Evolutionary conservation across 495 filamentous ascomycete species (phyloP).

Genomic region (Tuber microsphaerosporum): DNA sequence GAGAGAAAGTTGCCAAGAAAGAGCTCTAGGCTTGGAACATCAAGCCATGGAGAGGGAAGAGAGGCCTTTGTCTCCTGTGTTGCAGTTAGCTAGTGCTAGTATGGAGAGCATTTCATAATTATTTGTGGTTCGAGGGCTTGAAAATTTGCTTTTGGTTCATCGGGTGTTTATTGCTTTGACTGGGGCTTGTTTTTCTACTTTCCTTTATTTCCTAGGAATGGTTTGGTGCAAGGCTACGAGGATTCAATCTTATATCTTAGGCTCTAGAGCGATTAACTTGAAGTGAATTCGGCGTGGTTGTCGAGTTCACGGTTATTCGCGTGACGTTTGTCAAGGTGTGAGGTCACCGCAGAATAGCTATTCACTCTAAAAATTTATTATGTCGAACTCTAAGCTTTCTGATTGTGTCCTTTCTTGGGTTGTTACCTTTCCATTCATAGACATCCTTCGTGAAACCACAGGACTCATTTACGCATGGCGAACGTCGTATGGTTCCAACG

Average conservation of each 20-base stretch:
- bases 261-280: conserved; percentile 1
- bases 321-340: neutral
- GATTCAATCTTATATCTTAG: neutral
- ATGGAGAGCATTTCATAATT: neutral
- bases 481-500: neutral
- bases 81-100: neutral
- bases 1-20: conserved; percentile 39
- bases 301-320: neutral
- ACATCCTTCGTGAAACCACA: neutral
- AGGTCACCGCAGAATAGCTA: neutral
- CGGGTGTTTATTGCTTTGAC: neutral
- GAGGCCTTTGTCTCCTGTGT: neutral
- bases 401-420: neutral
- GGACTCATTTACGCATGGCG: neutral
- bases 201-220: neutral
- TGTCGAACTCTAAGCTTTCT: neutral
- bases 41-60: neutral
- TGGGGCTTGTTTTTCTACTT: neutral
- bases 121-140: neutral
- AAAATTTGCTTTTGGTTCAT: neutral
- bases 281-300: neutral
- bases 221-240: neutral
- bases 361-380: neutral
- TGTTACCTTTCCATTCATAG: neutral
- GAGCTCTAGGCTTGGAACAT: conserved; percentile 39